Evolutionary conservation across 2,329 filamentous ascomycete species (phyloP), one percentile per base, ranked within the genome.

Genomic region (Calonectria pteridis): DNA sequence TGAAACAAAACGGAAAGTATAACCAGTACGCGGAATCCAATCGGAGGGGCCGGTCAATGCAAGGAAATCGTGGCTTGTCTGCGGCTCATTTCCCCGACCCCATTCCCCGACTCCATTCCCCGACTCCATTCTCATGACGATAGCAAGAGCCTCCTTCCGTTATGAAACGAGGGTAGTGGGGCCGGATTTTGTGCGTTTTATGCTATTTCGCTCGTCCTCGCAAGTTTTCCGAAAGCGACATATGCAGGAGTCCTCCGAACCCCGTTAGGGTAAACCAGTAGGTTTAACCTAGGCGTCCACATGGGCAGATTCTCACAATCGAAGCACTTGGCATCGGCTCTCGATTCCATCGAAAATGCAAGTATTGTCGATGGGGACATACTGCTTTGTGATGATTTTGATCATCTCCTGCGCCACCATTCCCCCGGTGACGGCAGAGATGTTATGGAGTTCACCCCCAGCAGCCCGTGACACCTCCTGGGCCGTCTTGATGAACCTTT

Each of bases 401-500:
- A 99, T 97, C 75, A 96, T 91, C 86, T 99, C 97, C 85, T 99
- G 97, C n/a, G 96, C 95, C 62, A 97, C 94, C 87, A 99, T 94
- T 4, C 97, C 97, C 35, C 97, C 97, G 1, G 93, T 94, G 70
- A 98, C 86, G 31, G 96, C 93, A 37, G 96, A 94, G 70, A 97
- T 94, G 82, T 98, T 98, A 86, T 99, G 97, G 73, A 99, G 87
- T 84, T 99, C 97, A 68, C 92, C 94, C 33, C 95, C 94, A 62
- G 91, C 92, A 43, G 95, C 94, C 73, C 97, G 92, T 40, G 93
- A 91, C 53, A 95, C 88, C 83, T 96, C 94, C 73, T 91, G 86
- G 1, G 91, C 89, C 18, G 90, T 88, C 77, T 91, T 86, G 29
- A 82, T 73, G 31, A 93, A 85, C 26, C 88, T 88, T 74, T 89